Evolutionary conservation across 2,329 filamentous ascomycete genomes (phyloP).

Genomic region (Colletotrichum euphorbiae): DNA sequence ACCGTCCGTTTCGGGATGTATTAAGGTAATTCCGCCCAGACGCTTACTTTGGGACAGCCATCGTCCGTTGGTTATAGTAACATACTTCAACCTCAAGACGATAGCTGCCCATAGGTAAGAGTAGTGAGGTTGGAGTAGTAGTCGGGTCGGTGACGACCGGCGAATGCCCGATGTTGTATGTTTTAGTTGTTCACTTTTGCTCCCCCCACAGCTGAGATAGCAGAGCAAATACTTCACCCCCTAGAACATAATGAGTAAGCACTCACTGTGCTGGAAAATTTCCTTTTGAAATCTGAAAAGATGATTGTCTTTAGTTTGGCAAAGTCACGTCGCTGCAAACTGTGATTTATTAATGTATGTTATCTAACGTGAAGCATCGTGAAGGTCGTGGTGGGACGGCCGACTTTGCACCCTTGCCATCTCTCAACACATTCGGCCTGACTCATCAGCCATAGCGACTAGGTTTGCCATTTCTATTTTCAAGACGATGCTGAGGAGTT

Average conservation of each 20-base stretch:
- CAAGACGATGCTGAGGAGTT: background rate
- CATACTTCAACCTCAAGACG: background rate
- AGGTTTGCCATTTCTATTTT: no score
- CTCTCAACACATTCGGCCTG: background rate
- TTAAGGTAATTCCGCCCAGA: no score
- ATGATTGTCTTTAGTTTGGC: no score
- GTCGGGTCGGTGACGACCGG: background rate
- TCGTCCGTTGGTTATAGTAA: background rate
- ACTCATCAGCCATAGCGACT: background rate
- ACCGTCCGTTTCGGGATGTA: no score
- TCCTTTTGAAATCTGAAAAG: no score
- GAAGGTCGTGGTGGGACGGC: background rate
- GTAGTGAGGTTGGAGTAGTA: background rate
- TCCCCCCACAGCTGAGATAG: background rate
- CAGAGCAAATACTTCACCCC: background rate
- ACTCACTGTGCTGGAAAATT: background rate
- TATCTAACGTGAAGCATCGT: background rate
- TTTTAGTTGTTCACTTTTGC: background rate
- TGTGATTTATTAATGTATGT: background rate
- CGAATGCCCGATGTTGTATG: conserved; percentile 4
- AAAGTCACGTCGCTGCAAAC: background rate
- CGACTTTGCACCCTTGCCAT: background rate
- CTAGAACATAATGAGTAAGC: background rate
- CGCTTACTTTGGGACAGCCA: background rate
- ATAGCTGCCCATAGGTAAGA: background rate